Evolutionary conservation across 2,329 filamentous ascomycete species (phyloP).

Genomic region (Botrytis porri): DNA sequence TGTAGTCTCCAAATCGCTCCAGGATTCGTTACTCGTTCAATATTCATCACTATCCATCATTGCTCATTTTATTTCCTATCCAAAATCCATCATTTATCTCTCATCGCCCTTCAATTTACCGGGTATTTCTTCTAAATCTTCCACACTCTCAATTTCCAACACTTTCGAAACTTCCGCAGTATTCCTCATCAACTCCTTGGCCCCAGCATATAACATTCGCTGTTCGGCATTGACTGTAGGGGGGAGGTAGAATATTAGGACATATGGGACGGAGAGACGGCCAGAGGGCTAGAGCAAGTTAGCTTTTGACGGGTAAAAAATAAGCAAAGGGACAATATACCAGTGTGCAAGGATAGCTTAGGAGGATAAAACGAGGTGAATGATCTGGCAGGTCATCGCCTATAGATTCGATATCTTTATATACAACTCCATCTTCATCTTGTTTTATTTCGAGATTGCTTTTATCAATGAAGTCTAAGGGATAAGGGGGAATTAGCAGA

Average conservation of each 20-base stretch:
- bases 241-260: conserved; percentile 91
- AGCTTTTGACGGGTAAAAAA: conserved; percentile 10
- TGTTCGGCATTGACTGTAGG: conserved; percentile 83
- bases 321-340: conserved; percentile 48
- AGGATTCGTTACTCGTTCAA: not conserved
- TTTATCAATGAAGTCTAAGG: conserved; percentile 83
- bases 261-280: conserved; percentile 84
- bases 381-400: conserved; percentile 90
- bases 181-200: conserved; percentile 93
- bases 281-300: conserved; percentile 63
- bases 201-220: conserved; percentile 92
- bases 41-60: conserved; percentile 1
- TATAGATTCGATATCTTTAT: conserved; percentile 76
- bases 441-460: conserved; percentile 85
- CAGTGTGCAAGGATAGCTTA: conserved; percentile 87
- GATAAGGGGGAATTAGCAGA: not conserved
- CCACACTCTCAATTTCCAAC: conserved; percentile 76
- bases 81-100: not conserved
- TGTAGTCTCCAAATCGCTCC: not conserved
- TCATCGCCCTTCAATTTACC: conserved; percentile 49
- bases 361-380: conserved; percentile 80
- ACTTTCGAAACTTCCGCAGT: conserved; percentile 87
- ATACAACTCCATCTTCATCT: conserved; percentile 72
- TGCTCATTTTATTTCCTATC: not conserved
- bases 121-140: conserved; percentile 82